A percentile compares a stretch with the other conserved stretches of the same genome.
Conservation (phyloP, 176 grass and related monocot genomes). For the Rhynchospora pubera region DNA sequence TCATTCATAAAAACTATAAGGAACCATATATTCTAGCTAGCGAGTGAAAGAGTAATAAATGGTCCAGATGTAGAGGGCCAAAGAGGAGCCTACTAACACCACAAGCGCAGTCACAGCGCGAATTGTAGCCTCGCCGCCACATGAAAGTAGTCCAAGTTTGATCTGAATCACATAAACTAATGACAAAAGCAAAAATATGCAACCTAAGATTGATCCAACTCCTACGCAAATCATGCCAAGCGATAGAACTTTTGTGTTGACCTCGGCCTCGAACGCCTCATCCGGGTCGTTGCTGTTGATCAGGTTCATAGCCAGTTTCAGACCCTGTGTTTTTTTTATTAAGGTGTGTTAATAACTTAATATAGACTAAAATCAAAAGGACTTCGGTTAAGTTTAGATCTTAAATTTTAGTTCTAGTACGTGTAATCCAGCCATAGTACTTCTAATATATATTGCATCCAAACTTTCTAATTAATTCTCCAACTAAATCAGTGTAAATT, state of each 20-base stretch:
- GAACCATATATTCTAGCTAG: neutral
- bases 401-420: too few relatives aligned
- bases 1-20: neutral
- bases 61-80: constrained; percentile 26
- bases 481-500: neutral
- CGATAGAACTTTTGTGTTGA: constrained; percentile 11
- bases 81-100: constrained; percentile 16
- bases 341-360: neutral
- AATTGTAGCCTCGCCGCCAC: constrained; percentile 3
- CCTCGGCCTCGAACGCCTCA: constrained; percentile 21
- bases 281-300: constrained; percentile 28
- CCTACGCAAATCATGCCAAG: constrained; percentile 16
- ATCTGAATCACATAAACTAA: constrained; percentile 27
- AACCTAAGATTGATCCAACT: constrained; percentile 18
- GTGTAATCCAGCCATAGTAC: too few relatives aligned
- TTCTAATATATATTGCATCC: too few relatives aligned
- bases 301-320: constrained; percentile 27
- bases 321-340: constrained; percentile 2
- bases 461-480: neutral
- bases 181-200: constrained; percentile 28
- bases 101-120: constrained; percentile 21
- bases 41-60: constrained; percentile 29
- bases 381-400: neutral
- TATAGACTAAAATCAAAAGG: neutral
- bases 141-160: constrained; percentile 29